phyloP scores from a whole-genome alignment of 169 alveolate species.

The Cystoisospora suis region DNA sequence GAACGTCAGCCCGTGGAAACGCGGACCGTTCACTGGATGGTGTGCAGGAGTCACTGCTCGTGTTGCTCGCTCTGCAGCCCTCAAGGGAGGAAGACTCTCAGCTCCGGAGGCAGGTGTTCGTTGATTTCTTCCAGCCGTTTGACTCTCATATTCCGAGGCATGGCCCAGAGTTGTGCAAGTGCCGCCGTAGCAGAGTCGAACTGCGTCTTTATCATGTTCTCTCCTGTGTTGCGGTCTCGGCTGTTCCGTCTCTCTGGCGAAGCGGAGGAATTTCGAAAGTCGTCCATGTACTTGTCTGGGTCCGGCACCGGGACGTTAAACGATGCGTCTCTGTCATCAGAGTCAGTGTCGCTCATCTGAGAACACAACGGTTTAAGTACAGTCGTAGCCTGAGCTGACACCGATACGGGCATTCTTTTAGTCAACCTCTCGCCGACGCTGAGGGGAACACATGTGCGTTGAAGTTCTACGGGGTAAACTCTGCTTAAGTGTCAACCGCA shows the following conservation, averaged over 20 bases:
- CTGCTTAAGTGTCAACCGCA: no score
- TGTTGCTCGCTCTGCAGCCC: background rate
- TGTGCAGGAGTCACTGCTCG: no score
- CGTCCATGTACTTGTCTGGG: background rate
- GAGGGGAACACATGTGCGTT: no score
- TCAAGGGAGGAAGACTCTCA: background rate
- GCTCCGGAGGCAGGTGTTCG: conserved; percentile 1
- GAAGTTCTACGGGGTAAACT: no score
- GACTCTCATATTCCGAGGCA: background rate
- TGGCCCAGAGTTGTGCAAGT: background rate
- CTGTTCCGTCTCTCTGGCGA: background rate
- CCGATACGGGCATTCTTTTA: no score
- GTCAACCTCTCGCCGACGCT: no score
- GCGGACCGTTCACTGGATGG: no score
- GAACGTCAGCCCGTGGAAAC: no score
- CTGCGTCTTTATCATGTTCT: background rate
- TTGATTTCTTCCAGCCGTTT: conserved; percentile 1
- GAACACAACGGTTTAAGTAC: no score
- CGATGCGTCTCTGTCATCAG: conserved; percentile 3
- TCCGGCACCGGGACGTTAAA: conserved; percentile 8
- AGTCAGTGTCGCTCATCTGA: conserved; percentile 41
- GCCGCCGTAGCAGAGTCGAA: background rate
- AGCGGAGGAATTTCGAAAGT: background rate
- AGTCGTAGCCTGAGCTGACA: no score
- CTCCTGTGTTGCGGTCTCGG: background rate